Percentiles rank a stretch among this genome's conserved stretches.
These are phyloP conservation scores for Tetracentron sinense DNA, from an alignment of 164 flowering plant species.

Conservation along the genomic window DNA sequence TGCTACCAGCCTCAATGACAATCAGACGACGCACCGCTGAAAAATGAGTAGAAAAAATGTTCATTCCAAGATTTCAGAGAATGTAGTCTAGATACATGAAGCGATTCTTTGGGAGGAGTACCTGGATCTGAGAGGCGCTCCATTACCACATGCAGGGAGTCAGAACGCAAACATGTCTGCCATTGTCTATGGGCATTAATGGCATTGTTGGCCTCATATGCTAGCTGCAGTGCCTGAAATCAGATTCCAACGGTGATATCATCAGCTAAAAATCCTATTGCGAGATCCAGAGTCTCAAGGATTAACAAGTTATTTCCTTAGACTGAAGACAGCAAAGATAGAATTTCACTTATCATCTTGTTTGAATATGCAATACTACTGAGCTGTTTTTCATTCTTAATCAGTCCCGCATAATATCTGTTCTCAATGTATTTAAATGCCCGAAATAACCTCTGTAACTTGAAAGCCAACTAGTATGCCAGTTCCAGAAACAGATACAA, in stretches of 20 bases:
- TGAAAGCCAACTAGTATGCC: too few relatives aligned
- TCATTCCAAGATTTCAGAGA: not conserved
- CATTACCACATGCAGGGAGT: conserved; percentile 53
- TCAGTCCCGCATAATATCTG: too few relatives aligned
- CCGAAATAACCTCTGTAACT: too few relatives aligned
- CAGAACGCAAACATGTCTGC: conserved; percentile 56
- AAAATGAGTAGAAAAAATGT: conserved; percentile 7
- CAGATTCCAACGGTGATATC: not conserved
- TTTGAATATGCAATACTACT: too few relatives aligned
- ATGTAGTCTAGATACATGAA: not conserved
- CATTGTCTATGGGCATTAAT: conserved; percentile 39
- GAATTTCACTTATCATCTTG: too few relatives aligned
- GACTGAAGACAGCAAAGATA: not conserved
- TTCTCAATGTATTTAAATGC: too few relatives aligned
- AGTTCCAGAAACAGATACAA: too few relatives aligned
- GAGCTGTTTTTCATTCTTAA: too few relatives aligned
- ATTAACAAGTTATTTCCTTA: not conserved
- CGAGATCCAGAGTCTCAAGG: not conserved
- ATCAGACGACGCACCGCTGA: conserved; percentile 52
- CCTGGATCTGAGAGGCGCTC: conserved; percentile 62
- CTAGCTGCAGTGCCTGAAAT: conserved; percentile 54
- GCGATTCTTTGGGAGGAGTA: conserved; percentile 14
- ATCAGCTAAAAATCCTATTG: not conserved
- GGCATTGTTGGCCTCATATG: conserved; percentile 38
- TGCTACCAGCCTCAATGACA: conserved; percentile 55